Conservation (phyloP, 2,329 filamentous ascomycete species). For the Penicillium brasilianum region DNA sequence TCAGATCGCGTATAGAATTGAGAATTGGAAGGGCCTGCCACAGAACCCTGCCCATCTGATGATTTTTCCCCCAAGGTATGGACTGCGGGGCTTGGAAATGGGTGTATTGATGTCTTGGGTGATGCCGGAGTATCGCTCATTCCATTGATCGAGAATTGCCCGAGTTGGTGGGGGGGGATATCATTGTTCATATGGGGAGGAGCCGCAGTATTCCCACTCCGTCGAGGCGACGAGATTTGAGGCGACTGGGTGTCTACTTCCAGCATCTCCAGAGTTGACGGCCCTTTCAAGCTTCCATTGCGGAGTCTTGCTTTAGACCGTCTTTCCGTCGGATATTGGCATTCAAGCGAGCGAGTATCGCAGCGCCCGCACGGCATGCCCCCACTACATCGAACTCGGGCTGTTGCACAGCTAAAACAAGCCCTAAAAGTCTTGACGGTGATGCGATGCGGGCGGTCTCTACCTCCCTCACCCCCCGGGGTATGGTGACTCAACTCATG, state of each 20-base stretch:
- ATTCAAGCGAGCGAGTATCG: slow-evolving; percentile 43
- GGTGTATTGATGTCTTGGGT: slow-evolving; percentile 5
- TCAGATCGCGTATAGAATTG: slow-evolving; percentile 13
- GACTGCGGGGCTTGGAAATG: not conserved
- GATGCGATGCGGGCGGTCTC: slow-evolving; percentile 46
- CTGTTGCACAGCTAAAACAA: slow-evolving; percentile 47
- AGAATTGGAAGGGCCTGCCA: slow-evolving; percentile 8
- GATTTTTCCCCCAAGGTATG: slow-evolving; percentile 4
- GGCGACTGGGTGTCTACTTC: slow-evolving; percentile 16
- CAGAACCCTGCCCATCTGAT: slow-evolving; percentile 6
- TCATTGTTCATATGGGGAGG: not conserved
- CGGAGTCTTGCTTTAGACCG: slow-evolving; percentile 40
- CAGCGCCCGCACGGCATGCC: slow-evolving; percentile 46
- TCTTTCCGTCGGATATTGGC: slow-evolving; percentile 47
- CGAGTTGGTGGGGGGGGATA: slow-evolving; percentile 10
- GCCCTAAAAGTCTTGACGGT: slow-evolving; percentile 50
- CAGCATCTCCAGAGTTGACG: slow-evolving; percentile 16
- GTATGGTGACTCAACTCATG: slow-evolving; percentile 48
- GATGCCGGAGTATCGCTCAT: slow-evolving; percentile 1
- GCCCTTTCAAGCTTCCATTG: slow-evolving; percentile 20
- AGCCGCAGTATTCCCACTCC: not conserved
- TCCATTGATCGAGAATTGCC: slow-evolving; percentile 15
- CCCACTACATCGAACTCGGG: slow-evolving; percentile 48
- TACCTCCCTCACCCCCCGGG: slow-evolving; percentile 39
- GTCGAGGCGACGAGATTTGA: not conserved